Base-by-base conservation (phyloP, 768 basidiomycete species). In the Rhizopogon rudus region DNA sequence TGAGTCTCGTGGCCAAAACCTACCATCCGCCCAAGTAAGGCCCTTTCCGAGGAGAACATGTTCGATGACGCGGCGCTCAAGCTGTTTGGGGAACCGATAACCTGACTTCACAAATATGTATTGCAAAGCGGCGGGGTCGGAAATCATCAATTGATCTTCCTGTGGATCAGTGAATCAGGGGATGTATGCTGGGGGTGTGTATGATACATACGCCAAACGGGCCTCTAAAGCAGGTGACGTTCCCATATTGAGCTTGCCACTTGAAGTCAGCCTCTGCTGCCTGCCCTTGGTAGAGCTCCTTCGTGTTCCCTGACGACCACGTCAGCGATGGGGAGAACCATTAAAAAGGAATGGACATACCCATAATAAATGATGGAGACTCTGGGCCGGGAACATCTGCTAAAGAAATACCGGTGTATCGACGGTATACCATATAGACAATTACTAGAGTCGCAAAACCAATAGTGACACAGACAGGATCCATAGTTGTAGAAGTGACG, bases 61-160 rank as follows among this genome's bases (percentile, higher is more conserved):
- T 20, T 58, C 45, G 16, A 60, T 22, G 8, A 57, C 49, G 39
- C 66, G 62, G 56, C 63, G 53, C n/a, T 72, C 65, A 17, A 25
- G 53, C 28, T 56, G 72, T 54, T 79, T 81, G 22, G 61, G 63
- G 55, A 74, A 81, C 28, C 67, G 66, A 54, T 81, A 78, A 3
- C 70, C 75, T 2, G 75, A 70, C 2, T 75, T 75, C 28, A 73
- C 72, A 57, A 75, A 72, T 37, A 81, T 69, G 53, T 60, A 61
- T 37, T 65, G 69, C 0, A 71, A 41, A 4, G 77, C 79, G 59
- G 81, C 81, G 5, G 77, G 73, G 61, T 81, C 80, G 5, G 76
- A 66, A 4, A 81, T 59, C 35, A 79, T 61, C 17, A 81, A 73
- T 28, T 73, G 68, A 53, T 80, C 73, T 58, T 73, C 73, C 79